Evolutionary conservation across 1,139 yeast species (phyloP).

Genomic region (Yamadazyma atmosphaerica): DNA sequence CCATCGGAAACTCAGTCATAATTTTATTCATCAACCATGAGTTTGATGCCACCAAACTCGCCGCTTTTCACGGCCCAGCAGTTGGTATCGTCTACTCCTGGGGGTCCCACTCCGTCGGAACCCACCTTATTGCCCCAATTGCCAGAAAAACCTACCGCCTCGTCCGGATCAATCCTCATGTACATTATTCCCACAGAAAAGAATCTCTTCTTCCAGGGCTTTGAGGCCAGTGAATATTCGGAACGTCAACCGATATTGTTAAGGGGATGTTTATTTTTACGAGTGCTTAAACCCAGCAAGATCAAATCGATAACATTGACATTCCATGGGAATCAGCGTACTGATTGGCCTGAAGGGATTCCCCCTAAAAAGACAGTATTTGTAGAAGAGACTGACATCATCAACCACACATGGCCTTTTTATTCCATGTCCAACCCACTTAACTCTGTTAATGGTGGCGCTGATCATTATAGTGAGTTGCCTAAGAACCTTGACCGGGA

Average conservation of each 20-base stretch:
- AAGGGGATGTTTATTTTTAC: slow-evolving; percentile 75
- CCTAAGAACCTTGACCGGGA: slow-evolving; percentile 28
- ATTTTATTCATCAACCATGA: slow-evolving; percentile 4
- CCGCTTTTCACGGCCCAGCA: slow-evolving; percentile 37
- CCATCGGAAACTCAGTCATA: neutral
- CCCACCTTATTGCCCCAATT: slow-evolving; percentile 36
- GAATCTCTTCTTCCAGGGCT: slow-evolving; percentile 78
- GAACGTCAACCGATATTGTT: slow-evolving; percentile 79
- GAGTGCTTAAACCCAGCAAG: slow-evolving; percentile 73
- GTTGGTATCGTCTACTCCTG: slow-evolving; percentile 17
- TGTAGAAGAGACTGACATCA: slow-evolving; percentile 62
- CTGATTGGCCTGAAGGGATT: slow-evolving; percentile 99
- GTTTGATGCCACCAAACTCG: slow-evolving; percentile 20
- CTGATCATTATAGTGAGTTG: slow-evolving; percentile 47
- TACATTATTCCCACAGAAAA: slow-evolving; percentile 76
- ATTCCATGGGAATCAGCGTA: slow-evolving; percentile 72
- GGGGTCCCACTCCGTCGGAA: slow-evolving; percentile 7
- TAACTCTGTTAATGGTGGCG: slow-evolving; percentile 50
- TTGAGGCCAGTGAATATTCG: slow-evolving; percentile 60
- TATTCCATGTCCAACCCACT: slow-evolving; percentile 47
- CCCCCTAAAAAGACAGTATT: slow-evolving; percentile 81
- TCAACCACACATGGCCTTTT: slow-evolving; percentile 92
- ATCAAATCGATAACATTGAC: slow-evolving; percentile 66
- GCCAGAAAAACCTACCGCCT: slow-evolving; percentile 50
- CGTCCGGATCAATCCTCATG: slow-evolving; percentile 48